A percentile compares a stretch with the other conserved stretches of the same genome.
These are phyloP conservation scores for Oryza australiensis DNA, from an alignment of 176 grass and related monocot genomes.

Conservation along the genomic window DNA sequence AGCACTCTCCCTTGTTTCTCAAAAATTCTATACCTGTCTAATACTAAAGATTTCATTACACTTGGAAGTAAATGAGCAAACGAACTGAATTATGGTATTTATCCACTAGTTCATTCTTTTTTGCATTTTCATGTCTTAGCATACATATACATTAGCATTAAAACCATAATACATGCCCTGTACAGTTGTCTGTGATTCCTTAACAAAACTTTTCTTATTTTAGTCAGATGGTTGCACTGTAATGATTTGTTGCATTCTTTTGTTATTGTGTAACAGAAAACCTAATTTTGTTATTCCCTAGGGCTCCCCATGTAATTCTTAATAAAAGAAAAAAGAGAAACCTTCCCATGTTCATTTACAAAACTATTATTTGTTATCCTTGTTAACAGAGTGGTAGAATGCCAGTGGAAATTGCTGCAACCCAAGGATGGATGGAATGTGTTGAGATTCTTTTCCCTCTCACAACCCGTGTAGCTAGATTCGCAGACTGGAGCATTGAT, in stretches of 20 bases:
- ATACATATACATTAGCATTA: neutral
- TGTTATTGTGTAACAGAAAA: no score
- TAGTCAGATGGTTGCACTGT: neutral
- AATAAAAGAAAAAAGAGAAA: no score
- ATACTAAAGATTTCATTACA: neutral
- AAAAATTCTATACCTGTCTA: neutral
- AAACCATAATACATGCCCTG: neutral
- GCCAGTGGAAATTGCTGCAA: constrained; percentile 31
- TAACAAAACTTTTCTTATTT: neutral
- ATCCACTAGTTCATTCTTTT: neutral
- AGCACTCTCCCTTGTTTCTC: neutral
- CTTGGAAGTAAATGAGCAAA: neutral
- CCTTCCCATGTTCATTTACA: neutral
- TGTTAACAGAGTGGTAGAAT: constrained; percentile 27
- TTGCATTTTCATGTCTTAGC: no score
- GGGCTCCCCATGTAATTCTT: no score
- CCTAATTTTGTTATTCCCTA: no score
- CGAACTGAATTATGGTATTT: neutral
- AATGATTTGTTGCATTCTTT: no score
- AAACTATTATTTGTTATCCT: neutral
- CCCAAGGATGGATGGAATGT: constrained; percentile 29
- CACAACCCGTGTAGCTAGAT: constrained; percentile 14
- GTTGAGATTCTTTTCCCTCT: constrained; percentile 29
- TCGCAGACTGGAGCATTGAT: constrained; percentile 25
- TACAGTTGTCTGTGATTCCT: neutral